phyloP scores from a whole-genome alignment of 495 filamentous ascomycete species.

The Filosporella fistucella region DNA sequence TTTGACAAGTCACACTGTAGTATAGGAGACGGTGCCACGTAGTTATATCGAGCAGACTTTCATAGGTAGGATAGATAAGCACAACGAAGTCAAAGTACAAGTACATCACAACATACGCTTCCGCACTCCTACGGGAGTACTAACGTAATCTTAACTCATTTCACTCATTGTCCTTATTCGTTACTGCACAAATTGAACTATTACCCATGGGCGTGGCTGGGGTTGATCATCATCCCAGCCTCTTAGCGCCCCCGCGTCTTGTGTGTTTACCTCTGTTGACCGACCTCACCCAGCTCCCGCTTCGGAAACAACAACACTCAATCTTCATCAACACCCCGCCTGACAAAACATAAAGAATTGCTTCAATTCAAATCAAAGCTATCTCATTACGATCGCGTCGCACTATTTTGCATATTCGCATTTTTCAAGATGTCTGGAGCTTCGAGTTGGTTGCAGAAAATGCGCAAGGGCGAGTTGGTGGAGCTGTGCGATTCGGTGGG shows the following conservation, averaged over 20 bases:
- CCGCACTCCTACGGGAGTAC: too few species aligned
- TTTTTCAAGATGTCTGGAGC: conserved; percentile 43
- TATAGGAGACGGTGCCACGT: too few species aligned
- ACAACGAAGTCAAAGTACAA: too few species aligned
- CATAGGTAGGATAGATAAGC: too few species aligned
- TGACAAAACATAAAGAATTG: not conserved
- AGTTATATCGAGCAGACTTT: too few species aligned
- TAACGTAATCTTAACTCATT: too few species aligned
- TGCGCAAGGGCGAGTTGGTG: conserved; percentile 77
- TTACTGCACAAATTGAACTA: too few species aligned
- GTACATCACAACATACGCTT: too few species aligned
- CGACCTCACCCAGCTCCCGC: conserved; percentile 2
- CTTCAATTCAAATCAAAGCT: conserved; percentile 2
- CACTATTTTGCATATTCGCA: conserved; percentile 31
- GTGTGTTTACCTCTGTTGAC: conserved; percentile 4
- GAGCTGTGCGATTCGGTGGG: conserved; percentile 72
- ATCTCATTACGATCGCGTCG: conserved; percentile 40
- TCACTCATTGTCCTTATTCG: too few species aligned
- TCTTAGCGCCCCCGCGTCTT: conserved; percentile 1
- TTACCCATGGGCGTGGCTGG: too few species aligned
- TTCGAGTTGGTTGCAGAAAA: conserved; percentile 71
- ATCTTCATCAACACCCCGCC: not conserved
- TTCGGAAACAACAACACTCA: conserved; percentile 8
- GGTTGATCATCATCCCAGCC: too few species aligned
- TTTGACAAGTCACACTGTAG: too few species aligned